Evolutionary conservation across 1,284 basidiomycete genomes (phyloP).

Genomic region (Stereum hirsutum): DNA sequence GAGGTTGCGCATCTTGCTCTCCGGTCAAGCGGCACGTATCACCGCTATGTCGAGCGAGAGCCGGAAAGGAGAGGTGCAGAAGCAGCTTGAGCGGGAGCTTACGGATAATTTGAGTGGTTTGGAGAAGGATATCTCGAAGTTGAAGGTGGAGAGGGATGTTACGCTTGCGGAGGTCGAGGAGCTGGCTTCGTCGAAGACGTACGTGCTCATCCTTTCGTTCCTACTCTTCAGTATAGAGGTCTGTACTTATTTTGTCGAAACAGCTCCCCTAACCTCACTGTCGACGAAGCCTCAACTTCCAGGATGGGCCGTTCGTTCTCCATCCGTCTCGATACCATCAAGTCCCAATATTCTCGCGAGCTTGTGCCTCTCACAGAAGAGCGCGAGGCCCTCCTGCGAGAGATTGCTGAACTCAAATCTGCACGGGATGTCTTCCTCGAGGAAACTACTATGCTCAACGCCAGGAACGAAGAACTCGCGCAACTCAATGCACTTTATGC

Average conservation of each 20-base stretch:
- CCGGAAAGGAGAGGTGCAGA: constrained; percentile 64
- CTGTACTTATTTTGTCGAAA: constrained; percentile 8
- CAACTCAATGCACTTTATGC: constrained; percentile 78
- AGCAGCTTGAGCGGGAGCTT: constrained; percentile 74
- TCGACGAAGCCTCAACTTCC: constrained; percentile 31
- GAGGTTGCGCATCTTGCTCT: constrained; percentile 74
- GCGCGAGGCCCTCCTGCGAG: constrained; percentile 71
- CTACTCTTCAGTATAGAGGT: not conserved
- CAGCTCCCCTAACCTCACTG: constrained; percentile 13
- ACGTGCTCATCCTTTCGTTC: constrained; percentile 12
- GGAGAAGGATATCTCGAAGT: constrained; percentile 79
- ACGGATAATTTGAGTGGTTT: constrained; percentile 69
- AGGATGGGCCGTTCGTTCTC: constrained; percentile 71
- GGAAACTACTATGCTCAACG: constrained; percentile 85
- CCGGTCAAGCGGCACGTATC: constrained; percentile 83
- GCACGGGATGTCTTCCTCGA: constrained; percentile 84
- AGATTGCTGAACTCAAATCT: constrained; percentile 83
- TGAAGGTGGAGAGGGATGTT: constrained; percentile 87
- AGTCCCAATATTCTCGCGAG: constrained; percentile 81
- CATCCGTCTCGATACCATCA: constrained; percentile 83
- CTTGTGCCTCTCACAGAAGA: constrained; percentile 79
- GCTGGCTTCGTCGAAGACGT: constrained; percentile 69
- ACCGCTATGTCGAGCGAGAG: constrained; percentile 77
- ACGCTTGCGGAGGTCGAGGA: constrained; percentile 91
- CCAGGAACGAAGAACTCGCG: constrained; percentile 87